Base-by-base conservation (phyloP, 1,284 basidiomycete genomes). In the Ganoderma sinense region DNA sequence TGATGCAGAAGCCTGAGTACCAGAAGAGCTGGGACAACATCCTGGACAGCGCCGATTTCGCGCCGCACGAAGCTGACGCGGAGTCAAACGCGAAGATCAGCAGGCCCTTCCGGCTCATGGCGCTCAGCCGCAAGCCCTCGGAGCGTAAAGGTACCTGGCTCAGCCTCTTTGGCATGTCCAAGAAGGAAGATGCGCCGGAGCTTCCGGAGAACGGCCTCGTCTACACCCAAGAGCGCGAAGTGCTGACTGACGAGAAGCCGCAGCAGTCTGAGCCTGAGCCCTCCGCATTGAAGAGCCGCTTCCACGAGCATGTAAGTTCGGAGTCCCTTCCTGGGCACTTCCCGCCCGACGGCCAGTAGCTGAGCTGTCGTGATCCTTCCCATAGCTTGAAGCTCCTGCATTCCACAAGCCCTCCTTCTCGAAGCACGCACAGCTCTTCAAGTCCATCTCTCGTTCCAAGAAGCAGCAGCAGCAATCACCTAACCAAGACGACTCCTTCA, bases 21-120 rank as follows among this genome's bases (percentile, higher is more conserved):
- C 81, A 82, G 72, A 84, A 82, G 75, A 85, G 84, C 64, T 89
- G 87, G 85, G 85, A 87, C 67, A 85, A 82, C 65, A 84, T 87
- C 75, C 82, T 87, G 70, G 83, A 82, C 58, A 78, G 83, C 31
- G 80, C 75, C 20, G 71, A 76, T n/a, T 26, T 65, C 68, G n/a
- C 59, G 39, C 14, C 59, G 14, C 39, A 61, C 23, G 59, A 61
- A 23, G 23, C 39, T 6, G 59, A 61, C 36, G 59, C n/a, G 13
- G 39, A 61, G 14, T 13, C 59, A 14, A 23, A 31, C 58, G 20
- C 69, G 1, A 78, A 77, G 65, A 78, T 82, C 69, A 82, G 78
- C 71, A 78, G 75, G 61, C 79, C 84, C 10, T 36, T 62, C 40
- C 87, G 83, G 75, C 76, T 88, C n/a, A 81, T 83, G 77, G 81